Conservation (phyloP, 1,284 basidiomycete genomes). For the Schizophyllum amplum region DNA sequence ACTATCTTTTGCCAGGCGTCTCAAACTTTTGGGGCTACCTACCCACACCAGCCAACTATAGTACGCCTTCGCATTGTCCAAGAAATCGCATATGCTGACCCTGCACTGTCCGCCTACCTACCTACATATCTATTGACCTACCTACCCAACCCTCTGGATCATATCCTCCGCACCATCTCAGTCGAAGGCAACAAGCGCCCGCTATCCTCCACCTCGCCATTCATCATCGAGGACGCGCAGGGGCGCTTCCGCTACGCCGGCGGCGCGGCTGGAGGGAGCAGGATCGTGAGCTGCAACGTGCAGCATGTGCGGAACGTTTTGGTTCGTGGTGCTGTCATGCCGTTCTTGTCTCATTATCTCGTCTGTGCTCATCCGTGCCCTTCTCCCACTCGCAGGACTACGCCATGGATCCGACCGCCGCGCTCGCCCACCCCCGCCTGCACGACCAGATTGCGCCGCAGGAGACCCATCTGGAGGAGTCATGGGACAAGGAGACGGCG, state of each 20-base stretch:
- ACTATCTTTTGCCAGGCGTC: background rate
- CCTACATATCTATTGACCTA: too few relatives aligned
- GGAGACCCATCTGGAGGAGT: background rate
- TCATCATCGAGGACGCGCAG: background rate
- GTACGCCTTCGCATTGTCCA: too few relatives aligned
- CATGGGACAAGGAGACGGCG: background rate
- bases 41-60: background rate
- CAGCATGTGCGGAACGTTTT: background rate
- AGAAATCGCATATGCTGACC: too few relatives aligned
- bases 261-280: background rate
- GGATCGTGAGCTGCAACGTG: constrained; percentile 3
- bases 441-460: background rate
- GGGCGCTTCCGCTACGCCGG: background rate
- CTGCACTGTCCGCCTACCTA: too few relatives aligned
- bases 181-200: background rate
- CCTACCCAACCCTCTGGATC: background rate
- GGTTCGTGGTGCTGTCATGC: background rate
- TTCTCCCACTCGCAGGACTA: too few relatives aligned
- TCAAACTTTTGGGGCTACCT: background rate
- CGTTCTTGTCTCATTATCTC: background rate
- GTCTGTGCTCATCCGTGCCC: too few relatives aligned
- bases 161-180: background rate
- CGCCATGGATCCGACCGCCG: background rate
- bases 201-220: background rate
- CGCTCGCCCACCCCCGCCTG: background rate